phyloP scores from a whole-genome alignment of 768 basidiomycete species.

The Strobilomyces confusus region DNA sequence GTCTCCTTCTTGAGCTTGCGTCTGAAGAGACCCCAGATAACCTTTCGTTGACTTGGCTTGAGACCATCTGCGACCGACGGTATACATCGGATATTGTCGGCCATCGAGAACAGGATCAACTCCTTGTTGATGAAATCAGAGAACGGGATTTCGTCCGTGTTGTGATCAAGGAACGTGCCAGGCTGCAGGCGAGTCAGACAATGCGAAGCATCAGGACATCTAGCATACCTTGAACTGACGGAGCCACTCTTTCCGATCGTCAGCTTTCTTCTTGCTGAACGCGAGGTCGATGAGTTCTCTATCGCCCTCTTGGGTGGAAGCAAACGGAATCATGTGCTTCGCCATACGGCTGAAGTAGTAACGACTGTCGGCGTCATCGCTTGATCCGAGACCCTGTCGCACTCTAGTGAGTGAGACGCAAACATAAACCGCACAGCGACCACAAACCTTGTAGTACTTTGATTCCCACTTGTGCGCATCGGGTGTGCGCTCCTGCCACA shows the following conservation, averaged over 20 bases:
- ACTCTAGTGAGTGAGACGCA: neutral
- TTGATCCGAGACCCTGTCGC: constrained; percentile 89
- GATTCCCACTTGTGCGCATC: constrained; percentile 79
- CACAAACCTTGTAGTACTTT: constrained; percentile 95
- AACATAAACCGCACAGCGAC: neutral
- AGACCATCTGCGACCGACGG: constrained; percentile 91
- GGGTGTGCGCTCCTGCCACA: constrained; percentile 79
- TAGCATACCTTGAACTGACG: constrained; percentile 76
- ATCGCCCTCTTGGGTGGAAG: constrained; percentile 75
- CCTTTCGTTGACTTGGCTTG: constrained; percentile 97
- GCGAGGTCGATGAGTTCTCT: constrained; percentile 91
- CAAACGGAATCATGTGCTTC: constrained; percentile 94
- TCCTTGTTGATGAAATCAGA: constrained; percentile 98
- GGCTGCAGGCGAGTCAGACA: constrained; percentile 48
- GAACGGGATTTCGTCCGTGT: constrained; percentile 78
- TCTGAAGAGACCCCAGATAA: constrained; percentile 95
- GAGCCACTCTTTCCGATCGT: constrained; percentile 98
- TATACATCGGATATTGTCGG: constrained; percentile 97
- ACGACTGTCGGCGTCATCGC: constrained; percentile 82
- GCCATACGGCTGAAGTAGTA: constrained; percentile 90
- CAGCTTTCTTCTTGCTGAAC: constrained; percentile 99
- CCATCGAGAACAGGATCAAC: constrained; percentile 98
- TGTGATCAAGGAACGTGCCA: constrained; percentile 91
- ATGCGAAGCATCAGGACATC: neutral
- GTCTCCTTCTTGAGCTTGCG: constrained; percentile 88